Evolutionary conservation across 2,329 filamentous ascomycete species (phyloP).

Genomic region (Decorospora gaudefroyi): DNA sequence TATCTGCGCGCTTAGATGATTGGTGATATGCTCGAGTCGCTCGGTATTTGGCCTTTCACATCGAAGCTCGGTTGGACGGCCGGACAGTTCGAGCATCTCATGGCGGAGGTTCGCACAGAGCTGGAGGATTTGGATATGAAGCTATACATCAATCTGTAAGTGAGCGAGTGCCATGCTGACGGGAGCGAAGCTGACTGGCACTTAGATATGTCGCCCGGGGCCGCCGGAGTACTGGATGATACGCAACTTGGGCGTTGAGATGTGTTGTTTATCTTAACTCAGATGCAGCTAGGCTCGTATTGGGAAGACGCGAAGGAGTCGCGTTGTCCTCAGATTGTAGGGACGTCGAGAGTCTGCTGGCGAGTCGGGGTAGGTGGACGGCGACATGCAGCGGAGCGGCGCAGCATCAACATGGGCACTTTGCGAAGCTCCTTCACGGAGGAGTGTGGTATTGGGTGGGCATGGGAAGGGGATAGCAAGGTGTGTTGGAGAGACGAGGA

Average conservation of each 20-base stretch:
- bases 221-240: constrained; percentile 32
- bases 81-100: constrained; percentile 38
- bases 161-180: not conserved
- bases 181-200: constrained; percentile 16
- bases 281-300: not conserved
- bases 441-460: not conserved
- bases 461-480: not conserved
- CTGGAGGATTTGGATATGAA: constrained; percentile 37
- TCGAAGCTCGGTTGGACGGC: constrained; percentile 39
- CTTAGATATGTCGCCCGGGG: constrained; percentile 42
- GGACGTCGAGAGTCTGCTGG: not conserved
- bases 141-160: constrained; percentile 47
- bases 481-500: not conserved
- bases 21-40: constrained; percentile 44
- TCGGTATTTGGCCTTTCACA: constrained; percentile 46
- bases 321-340: not conserved
- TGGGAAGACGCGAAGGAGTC: not conserved
- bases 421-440: no score
- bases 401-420: not conserved
- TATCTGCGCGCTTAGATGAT: constrained; percentile 25
- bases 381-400: constrained; percentile 5
- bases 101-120: constrained; percentile 36
- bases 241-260: no score
- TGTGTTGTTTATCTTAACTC: no score
- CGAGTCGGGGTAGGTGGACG: not conserved